Base-by-base conservation (phyloP, 331 rosid genomes). In the Quercus phellos region DNA sequence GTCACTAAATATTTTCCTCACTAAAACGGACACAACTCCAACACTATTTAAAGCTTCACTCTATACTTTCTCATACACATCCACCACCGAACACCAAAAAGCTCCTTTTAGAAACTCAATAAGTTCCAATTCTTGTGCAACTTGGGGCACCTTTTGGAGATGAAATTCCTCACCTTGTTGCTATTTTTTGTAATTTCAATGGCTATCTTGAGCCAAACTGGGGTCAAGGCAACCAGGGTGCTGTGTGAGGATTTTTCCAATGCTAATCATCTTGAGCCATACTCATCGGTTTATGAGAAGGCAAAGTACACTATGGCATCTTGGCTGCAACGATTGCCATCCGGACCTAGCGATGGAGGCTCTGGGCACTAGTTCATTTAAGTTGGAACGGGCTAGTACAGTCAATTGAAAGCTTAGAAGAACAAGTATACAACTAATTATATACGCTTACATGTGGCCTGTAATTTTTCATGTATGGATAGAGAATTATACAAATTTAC, bases 321-420 rank as follows among this genome's bases (percentile, higher is more conserved):
- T 78, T 90, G 91, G 95, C 74, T 90, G 9, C 87, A 83, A 38
- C 84, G 84, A 51, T 80, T 90, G 77, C 77, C 91, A 69, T 88
- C 95, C 53, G 95, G 95, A 51, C 91, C 95, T 46, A 90, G 95
- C 43, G 90, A 87, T 51, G 84, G 82, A 51, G 92, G 92, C 53
- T 85, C 84, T 1, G 94, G 94, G 53, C 94, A 90, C 82, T 90
- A 68, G 16, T 30, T 29, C 3, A 22, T 17, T 27, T 11, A 38
- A 38, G 46, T 38, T 38, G 12, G 46, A 46, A 12, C 4, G 3
- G 53, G 17, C 53, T 12, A 10, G 53, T 12, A 1, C 53, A 46
- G 53, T 46, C 53, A 46, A 46, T 27, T 21, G 14, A 27, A 22
- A 58, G 32, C 32, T 22, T 12, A 0, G 4, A 46, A 46, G 53